phyloP scores from a whole-genome alignment of 306 rosid genomes.

The Ormosia semicastrata region DNA sequence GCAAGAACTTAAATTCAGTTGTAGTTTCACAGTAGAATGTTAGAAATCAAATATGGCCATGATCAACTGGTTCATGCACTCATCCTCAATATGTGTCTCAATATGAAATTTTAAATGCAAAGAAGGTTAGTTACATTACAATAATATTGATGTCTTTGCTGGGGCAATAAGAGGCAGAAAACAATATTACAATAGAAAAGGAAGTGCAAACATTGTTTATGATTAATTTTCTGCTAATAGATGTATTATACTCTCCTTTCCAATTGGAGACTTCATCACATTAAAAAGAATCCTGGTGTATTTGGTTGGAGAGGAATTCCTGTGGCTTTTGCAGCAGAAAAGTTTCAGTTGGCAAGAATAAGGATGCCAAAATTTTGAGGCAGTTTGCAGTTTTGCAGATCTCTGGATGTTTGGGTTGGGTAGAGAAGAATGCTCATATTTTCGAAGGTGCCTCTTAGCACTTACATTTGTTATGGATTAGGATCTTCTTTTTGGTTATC shows the following conservation, averaged over 20 bases:
- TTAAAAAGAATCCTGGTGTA: background rate
- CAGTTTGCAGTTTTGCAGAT: background rate
- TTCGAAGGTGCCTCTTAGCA: conserved; percentile 20
- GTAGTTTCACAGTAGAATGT: background rate
- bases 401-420: background rate
- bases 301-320: conserved; percentile 10
- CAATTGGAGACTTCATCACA: background rate
- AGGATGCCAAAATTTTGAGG: conserved; percentile 13
- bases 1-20: background rate
- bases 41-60: background rate
- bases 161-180: background rate
- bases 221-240: background rate
- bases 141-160: background rate
- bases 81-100: background rate
- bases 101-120: background rate
- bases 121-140: background rate
- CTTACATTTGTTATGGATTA: background rate
- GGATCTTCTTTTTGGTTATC: conserved; percentile 4
- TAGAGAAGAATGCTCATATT: background rate
- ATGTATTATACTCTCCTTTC: background rate
- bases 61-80: background rate
- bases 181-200: conserved; percentile 12
- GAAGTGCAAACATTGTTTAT: background rate
- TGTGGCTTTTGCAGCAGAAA: background rate
- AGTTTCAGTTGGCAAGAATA: conserved; percentile 4